A percentile compares a stretch with the other conserved stretches of the same genome.
These are phyloP conservation scores for Colletotrichum theobromicola DNA, from an alignment of 2,329 filamentous ascomycete genomes.

Conservation along the genomic window DNA sequence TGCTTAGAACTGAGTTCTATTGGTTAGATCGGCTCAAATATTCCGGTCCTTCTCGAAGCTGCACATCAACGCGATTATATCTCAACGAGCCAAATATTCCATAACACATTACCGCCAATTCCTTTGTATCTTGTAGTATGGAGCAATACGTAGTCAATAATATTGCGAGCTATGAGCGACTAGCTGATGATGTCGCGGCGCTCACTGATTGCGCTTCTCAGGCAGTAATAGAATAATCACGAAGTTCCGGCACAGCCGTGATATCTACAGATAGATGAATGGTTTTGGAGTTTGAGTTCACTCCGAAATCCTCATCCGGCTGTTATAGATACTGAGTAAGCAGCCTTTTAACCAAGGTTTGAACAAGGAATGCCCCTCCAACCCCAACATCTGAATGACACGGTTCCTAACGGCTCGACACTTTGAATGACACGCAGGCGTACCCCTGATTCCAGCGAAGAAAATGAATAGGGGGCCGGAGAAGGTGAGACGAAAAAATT, in stretches of 20 bases:
- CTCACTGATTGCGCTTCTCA: background rate
- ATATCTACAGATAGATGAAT: background rate
- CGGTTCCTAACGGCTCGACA: background rate
- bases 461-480: conserved; percentile 1
- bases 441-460: background rate
- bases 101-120: background rate
- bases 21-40: background rate
- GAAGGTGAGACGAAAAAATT: conserved; percentile 9
- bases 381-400: conserved; percentile 1
- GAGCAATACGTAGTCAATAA: background rate
- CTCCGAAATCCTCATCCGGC: background rate
- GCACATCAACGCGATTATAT: background rate
- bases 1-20: background rate
- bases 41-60: background rate
- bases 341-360: background rate
- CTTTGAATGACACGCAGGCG: conserved; percentile 10
- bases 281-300: background rate
- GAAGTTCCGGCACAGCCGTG: background rate
- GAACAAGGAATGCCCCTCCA: conserved; percentile 12
- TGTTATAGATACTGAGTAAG: conserved; percentile 7
- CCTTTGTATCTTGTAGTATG: background rate
- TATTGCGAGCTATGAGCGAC: background rate
- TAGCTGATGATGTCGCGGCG: background rate
- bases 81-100: background rate
- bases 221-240: background rate